These are phyloP conservation scores for Vitellaria paradoxa DNA, from an alignment of 179 eudicot species.

Conservation along the genomic window DNA sequence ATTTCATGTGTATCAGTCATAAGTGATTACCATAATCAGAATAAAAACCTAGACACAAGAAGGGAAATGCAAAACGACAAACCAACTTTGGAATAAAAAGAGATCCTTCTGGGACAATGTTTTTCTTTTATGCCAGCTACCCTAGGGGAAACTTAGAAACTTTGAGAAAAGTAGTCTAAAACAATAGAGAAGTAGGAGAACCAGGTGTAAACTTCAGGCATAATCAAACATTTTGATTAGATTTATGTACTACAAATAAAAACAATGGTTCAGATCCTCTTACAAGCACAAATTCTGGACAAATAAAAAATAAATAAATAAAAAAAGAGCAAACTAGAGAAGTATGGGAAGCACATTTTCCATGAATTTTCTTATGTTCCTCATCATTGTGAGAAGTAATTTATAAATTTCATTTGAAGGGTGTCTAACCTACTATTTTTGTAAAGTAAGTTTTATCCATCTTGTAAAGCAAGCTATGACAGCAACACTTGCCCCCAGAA, in stretches of 20 bases:
- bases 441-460: too few species aligned
- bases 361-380: too few species aligned
- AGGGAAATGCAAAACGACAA: not conserved
- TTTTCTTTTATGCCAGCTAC: too few species aligned
- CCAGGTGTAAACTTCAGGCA: not conserved
- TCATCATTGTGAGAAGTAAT: too few species aligned
- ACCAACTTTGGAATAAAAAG: not conserved
- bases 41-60: not conserved
- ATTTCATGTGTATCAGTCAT: not conserved
- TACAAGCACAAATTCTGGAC: not conserved
- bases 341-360: not conserved
- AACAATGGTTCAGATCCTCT: not conserved
- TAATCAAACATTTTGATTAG: not conserved
- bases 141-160: not conserved
- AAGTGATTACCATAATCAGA: not conserved
- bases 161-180: not conserved
- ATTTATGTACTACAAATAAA: not conserved
- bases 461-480: too few species aligned
- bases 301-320: not conserved
- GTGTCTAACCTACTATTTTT: too few species aligned
- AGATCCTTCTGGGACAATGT: not conserved
- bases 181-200: not conserved
- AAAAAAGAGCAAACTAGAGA: too few species aligned
- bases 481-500: too few species aligned
- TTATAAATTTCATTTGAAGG: too few species aligned